A percentile compares a stretch with the other conserved stretches of the same genome.
phyloP scores from a whole-genome alignment of 2,329 filamentous ascomycete species.

The Calonectria ilicicola region DNA sequence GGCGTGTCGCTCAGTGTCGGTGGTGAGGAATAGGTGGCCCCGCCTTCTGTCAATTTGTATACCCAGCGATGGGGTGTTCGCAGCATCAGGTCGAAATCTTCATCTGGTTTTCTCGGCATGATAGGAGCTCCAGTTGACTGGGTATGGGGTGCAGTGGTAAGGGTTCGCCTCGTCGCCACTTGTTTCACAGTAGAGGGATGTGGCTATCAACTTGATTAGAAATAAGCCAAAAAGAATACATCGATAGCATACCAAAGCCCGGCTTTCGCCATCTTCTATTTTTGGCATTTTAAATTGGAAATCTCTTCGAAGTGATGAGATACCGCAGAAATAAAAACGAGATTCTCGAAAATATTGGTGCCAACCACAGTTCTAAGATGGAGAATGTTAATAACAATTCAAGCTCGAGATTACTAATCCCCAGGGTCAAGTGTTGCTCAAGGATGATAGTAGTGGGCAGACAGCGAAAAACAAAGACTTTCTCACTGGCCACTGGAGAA shows the following conservation, averaged over 20 bases:
- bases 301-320: background rate
- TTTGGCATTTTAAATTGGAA: background rate
- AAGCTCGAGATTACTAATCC: background rate
- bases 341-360: background rate
- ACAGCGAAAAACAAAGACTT: background rate
- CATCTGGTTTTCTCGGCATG: background rate
- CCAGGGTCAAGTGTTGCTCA: background rate
- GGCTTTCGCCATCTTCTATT: background rate
- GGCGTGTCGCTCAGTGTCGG: background rate
- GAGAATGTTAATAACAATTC: background rate
- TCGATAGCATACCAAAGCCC: background rate
- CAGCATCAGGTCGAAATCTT: background rate
- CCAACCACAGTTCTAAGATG: background rate
- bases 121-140: background rate
- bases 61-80: background rate
- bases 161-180: background rate
- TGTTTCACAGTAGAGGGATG: background rate
- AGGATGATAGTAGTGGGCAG: background rate
- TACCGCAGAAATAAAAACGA: background rate
- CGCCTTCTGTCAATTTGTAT: background rate
- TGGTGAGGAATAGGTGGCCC: background rate
- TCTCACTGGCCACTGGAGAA: background rate
- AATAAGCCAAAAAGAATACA: background rate
- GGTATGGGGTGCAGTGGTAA: background rate
- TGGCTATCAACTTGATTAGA: background rate